These are phyloP conservation scores for Chalciporus pseudorubinellus DNA, from an alignment of 768 basidiomycete genomes.

Conservation along the genomic window DNA sequence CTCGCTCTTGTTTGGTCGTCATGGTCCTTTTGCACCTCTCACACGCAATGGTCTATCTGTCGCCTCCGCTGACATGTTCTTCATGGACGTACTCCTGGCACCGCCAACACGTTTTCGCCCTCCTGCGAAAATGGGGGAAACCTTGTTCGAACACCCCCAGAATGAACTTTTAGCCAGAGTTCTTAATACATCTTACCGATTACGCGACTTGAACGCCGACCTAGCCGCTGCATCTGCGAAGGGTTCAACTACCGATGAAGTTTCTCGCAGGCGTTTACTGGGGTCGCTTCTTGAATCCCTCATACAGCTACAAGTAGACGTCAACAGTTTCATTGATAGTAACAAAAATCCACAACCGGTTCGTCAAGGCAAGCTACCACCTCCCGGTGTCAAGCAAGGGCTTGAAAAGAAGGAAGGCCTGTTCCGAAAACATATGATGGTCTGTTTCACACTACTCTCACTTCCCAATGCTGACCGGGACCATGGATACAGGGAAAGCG, in stretches of 20 bases:
- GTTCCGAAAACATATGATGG: conserved; percentile 99
- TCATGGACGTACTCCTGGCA: conserved; percentile 88
- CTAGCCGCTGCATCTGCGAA: conserved; percentile 64
- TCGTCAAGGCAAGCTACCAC: conserved; percentile 85
- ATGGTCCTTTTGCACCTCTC: conserved; percentile 76
- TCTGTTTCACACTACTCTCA: conserved; percentile 33
- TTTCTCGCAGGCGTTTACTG: conserved; percentile 54
- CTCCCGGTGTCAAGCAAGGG: conserved; percentile 91
- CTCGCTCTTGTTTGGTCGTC: conserved; percentile 86
- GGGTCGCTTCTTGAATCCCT: conserved; percentile 72
- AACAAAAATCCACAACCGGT: conserved; percentile 89
- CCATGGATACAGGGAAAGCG: conserved; percentile 78
- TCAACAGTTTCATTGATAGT: conserved; percentile 97
- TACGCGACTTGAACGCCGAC: conserved; percentile 73
- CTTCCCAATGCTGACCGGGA: background rate
- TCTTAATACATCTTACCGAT: conserved; percentile 72
- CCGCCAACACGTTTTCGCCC: conserved; percentile 96
- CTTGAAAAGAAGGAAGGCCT: conserved; percentile 98
- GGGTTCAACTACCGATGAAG: conserved; percentile 49
- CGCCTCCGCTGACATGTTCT: conserved; percentile 93
- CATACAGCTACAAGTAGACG: conserved; percentile 88
- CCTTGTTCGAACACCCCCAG: conserved; percentile 93
- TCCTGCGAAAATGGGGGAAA: conserved; percentile 86
- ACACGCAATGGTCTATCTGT: conserved; percentile 58
- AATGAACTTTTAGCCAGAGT: conserved; percentile 86